Conservation (phyloP, 345 rosid species). For the Passiflora organensis region DNA sequence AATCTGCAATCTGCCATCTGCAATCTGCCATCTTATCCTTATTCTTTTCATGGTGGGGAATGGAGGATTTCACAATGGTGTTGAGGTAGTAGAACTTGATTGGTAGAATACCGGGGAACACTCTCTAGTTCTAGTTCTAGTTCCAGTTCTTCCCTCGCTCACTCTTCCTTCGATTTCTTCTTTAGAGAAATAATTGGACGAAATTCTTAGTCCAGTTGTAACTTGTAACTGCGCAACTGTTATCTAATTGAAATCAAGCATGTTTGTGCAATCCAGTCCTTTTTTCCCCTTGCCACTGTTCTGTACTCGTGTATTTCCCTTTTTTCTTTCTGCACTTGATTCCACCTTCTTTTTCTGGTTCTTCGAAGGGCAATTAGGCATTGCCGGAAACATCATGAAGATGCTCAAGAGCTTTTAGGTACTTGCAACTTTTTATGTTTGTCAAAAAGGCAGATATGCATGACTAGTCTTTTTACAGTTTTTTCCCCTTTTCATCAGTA, state of each 20-base stretch:
- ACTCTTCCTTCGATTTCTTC: constrained; percentile 15
- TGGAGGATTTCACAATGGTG: constrained; percentile 20
- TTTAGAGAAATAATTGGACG: constrained; percentile 33
- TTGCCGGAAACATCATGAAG: constrained; percentile 1
- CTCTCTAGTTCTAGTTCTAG: constrained; percentile 22
- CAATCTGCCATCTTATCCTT: not conserved
- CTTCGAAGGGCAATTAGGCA: constrained; percentile 10
- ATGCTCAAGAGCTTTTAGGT: constrained; percentile 20
- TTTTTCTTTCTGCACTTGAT: not conserved
- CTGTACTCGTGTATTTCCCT: not conserved
- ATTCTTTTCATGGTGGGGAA: constrained; percentile 24
- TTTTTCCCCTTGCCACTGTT: not conserved
- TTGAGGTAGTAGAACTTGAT: constrained; percentile 27
- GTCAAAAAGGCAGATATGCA: constrained; percentile 21
- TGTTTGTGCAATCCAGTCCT: constrained; percentile 17
- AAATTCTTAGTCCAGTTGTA: constrained; percentile 23
- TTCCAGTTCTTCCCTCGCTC: too few relatives aligned
- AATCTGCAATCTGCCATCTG: too few relatives aligned
- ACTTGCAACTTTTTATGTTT: constrained; percentile 18
- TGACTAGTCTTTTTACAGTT: constrained; percentile 14
- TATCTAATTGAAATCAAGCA: constrained; percentile 33
- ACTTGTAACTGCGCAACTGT: constrained; percentile 33
- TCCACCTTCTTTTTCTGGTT: not conserved
- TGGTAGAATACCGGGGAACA: constrained; percentile 24
- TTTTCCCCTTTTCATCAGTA: constrained; percentile 10